phyloP scores from a whole-genome alignment of 352 stramenopile species.

The Pythium pectinolyticum region DNA sequence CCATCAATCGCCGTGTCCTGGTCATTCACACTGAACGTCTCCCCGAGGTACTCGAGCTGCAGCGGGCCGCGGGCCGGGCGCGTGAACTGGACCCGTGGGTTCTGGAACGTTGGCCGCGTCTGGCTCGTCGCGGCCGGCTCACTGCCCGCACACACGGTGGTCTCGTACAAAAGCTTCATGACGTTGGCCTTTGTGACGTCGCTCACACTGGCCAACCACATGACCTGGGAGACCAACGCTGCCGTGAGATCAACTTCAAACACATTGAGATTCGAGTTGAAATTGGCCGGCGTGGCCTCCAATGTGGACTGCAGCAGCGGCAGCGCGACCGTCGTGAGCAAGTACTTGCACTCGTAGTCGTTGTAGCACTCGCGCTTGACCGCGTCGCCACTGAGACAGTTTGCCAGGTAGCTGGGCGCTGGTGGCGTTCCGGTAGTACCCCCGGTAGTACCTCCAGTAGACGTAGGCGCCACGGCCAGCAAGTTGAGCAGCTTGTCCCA shows the following conservation, averaged over 20 bases:
- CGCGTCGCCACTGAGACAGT: background rate
- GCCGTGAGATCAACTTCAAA: slow-evolving; percentile 11
- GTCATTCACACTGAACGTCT: background rate
- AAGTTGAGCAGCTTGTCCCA: slow-evolving; percentile 15
- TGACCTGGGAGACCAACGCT: slow-evolving; percentile 1
- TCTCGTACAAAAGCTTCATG: slow-evolving; percentile 7
- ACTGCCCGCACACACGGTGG: background rate
- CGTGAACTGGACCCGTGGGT: slow-evolving; percentile 1
- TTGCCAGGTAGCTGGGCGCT: background rate
- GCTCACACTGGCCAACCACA: background rate
- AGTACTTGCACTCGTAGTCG: slow-evolving; percentile 2
- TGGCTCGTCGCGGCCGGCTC: background rate
- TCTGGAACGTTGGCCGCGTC: background rate
- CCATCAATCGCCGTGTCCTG: background rate
- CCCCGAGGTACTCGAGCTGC: background rate
- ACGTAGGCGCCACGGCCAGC: background rate
- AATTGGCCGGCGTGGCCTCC: background rate
- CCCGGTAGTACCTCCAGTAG: background rate
- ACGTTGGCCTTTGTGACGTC: background rate
- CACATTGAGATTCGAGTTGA: background rate
- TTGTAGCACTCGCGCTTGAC: slow-evolving; percentile 2
- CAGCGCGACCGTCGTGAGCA: background rate
- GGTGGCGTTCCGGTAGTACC: background rate
- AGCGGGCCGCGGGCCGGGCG: background rate
- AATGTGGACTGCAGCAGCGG: background rate